These are phyloP conservation scores for Tardiomyces blankii DNA, from an alignment of 1,139 yeast species.

Conservation along the genomic window DNA sequence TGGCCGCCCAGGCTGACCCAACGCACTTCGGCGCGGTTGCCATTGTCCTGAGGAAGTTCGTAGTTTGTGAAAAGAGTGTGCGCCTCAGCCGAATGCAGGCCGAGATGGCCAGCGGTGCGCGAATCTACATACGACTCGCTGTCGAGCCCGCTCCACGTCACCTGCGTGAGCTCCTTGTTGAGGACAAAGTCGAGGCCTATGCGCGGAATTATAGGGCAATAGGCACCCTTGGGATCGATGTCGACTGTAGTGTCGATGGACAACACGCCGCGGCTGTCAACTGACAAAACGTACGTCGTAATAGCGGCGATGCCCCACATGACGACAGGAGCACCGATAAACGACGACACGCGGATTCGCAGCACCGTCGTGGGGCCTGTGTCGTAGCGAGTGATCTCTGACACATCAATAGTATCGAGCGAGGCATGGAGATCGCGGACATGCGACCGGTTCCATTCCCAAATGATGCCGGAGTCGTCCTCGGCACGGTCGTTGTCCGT, in stretches of 20 bases:
- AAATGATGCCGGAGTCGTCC: conserved; percentile 2
- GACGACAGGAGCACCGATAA: conserved; percentile 13
- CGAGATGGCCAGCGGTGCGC: conserved; percentile 21
- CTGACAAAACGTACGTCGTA: conserved; percentile 6
- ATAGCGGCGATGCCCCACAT: conserved; percentile 14
- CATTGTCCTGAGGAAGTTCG: conserved; percentile 31
- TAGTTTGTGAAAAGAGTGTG: conserved; percentile 18
- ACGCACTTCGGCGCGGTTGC: conserved; percentile 26
- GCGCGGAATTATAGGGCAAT: conserved; percentile 16
- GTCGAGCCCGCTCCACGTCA: conserved; percentile 28
- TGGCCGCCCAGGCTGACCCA: conserved; percentile 15
- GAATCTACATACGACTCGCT: conserved; percentile 29
- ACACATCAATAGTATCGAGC: conserved; percentile 5
- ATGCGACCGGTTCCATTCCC: conserved; percentile 12
- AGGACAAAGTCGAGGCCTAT: conserved; percentile 19
- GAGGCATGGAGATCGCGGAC: conserved; percentile 8
- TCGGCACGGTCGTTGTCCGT: conserved; percentile 23
- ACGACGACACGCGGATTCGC: conserved; percentile 7
- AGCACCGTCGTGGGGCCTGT: conserved; percentile 5
- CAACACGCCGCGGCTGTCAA: neutral
- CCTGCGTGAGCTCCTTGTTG: conserved; percentile 11
- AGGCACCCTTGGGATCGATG: conserved; percentile 12
- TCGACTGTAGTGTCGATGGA: conserved; percentile 5
- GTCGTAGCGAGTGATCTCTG: conserved; percentile 3
- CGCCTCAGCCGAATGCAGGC: conserved; percentile 12